Percentiles rank a stretch among this genome's conserved stretches.
phyloP scores from a whole-genome alignment of 2,329 filamentous ascomycete genomes.

The Fusarium abutilonis region DNA sequence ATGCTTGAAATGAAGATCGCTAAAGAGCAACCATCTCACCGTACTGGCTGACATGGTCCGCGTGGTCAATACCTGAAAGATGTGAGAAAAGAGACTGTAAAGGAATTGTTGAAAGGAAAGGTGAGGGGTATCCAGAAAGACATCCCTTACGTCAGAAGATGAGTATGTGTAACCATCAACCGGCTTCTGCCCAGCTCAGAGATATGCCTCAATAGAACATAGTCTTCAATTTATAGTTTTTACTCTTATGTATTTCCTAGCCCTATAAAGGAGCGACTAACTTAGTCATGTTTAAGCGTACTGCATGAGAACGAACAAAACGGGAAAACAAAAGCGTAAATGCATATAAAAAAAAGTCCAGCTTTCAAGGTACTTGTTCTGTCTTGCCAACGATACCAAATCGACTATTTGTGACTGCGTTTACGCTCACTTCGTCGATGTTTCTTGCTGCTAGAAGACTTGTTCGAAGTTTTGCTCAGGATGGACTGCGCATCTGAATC shows the following conservation, averaged over 20 bases:
- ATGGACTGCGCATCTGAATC: constrained; percentile 18
- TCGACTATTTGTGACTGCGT: constrained; percentile 30
- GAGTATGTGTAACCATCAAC: too few relatives aligned
- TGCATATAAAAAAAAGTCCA: constrained; percentile 27
- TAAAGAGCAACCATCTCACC: constrained; percentile 32
- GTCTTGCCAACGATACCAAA: constrained; percentile 22
- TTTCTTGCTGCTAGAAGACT: constrained; percentile 28
- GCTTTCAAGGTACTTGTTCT: constrained; percentile 30
- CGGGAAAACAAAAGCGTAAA: constrained; percentile 21
- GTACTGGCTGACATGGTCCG: neutral
- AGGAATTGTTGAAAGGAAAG: too few relatives aligned
- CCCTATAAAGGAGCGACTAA: neutral
- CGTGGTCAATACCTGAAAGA: too few relatives aligned
- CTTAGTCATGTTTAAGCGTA: neutral
- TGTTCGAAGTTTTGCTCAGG: constrained; percentile 19
- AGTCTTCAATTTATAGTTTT: constrained; percentile 12
- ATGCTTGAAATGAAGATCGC: constrained; percentile 38
- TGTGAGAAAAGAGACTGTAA: too few relatives aligned
- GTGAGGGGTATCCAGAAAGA: too few relatives aligned
- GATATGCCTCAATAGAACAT: too few relatives aligned
- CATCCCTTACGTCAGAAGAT: too few relatives aligned
- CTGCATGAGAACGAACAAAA: constrained; percentile 17
- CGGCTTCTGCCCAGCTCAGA: too few relatives aligned
- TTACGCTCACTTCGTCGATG: constrained; percentile 36
- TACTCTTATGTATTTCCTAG: constrained; percentile 11